Percentiles rank a stretch among this genome's conserved stretches.
Conservation (phyloP, 495 filamentous ascomycete genomes). For the Bombardia bombarda region DNA sequence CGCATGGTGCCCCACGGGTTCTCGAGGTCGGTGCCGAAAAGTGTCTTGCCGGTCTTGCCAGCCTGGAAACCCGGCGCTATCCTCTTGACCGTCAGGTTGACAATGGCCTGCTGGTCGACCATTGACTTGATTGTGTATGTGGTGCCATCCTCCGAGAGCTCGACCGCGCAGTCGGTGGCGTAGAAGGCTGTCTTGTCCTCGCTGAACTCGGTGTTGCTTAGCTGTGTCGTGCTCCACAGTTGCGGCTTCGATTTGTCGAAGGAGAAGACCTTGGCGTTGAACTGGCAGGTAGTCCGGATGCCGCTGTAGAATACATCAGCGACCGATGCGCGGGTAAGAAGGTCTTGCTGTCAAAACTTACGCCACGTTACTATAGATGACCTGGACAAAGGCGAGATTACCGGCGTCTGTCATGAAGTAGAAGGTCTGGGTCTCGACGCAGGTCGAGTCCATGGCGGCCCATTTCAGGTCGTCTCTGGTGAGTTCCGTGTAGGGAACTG, state of each 20-base stretch:
- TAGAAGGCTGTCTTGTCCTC: conserved; percentile 74
- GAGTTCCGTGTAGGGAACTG: conserved; percentile 72
- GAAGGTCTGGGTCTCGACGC: conserved; percentile 94
- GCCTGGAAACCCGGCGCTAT: conserved; percentile 73
- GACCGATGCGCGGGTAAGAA: too few relatives aligned
- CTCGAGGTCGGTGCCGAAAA: conserved; percentile 74
- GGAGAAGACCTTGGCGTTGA: conserved; percentile 86
- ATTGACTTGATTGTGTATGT: conserved; percentile 80
- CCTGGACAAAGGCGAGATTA: conserved; percentile 68
- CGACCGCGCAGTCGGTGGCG: conserved; percentile 72
- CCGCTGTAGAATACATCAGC: conserved; percentile 47
- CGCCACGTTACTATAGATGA: conserved; percentile 98
- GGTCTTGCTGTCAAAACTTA: too few relatives aligned
- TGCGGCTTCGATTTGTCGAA: conserved; percentile 54
- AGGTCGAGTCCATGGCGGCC: conserved; percentile 71
- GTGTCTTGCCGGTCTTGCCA: conserved; percentile 77
- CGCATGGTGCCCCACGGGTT: conserved; percentile 89
- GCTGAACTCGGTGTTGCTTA: conserved; percentile 74
- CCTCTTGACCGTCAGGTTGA: conserved; percentile 75
- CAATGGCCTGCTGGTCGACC: conserved; percentile 63
- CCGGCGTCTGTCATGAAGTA: conserved; percentile 80
- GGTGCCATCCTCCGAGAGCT: conserved; percentile 74
- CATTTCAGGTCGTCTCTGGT: conserved; percentile 74
- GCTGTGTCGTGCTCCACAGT: conserved; percentile 72
- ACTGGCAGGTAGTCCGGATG: conserved; percentile 81